Evolutionary conservation across 768 basidiomycete species (phyloP), one percentile per base, ranked within the genome.

Genomic region (Termitomyces sp.): DNA sequence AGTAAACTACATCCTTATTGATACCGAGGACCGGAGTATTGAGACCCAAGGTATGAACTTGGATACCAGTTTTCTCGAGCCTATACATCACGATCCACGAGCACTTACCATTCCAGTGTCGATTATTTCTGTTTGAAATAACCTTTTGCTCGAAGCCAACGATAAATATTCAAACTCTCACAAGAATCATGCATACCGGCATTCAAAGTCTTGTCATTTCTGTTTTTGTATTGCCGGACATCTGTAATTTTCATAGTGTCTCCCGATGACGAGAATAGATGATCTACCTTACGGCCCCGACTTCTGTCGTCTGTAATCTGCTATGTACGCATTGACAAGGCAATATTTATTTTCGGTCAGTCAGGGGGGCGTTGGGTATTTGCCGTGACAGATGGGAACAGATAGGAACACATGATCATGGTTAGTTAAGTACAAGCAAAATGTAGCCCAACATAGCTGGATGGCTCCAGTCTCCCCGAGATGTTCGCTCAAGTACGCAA

Each of bases 291-390:
- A 8, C 7, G 18, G 18, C 6, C 18, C 3, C 5, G 5, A 38
- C 5, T 16, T 50, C 20, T 33, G 2, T 26, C 26, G 26, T 26
- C 26, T 26, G 49, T 22, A 16, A 32, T 50, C 16, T 14, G 24
- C 14, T 46, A 46, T 28, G 32, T 8, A 24, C 26, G 26, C 8
- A 28, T 14, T 13, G 5, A 33, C n/a, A 20, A 7, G 30, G 13
- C 36, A n/a, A 28, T 52, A 28, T 26, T 49, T n/a, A n/a, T 26
- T 49, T n/a, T 36, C 41, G 38, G 48, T 20, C 43, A 57, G 16
- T 55, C 56, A 58, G 56, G 60, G 56, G 60, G 56, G 47, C 49
- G 56, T 20, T 35, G 16, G 36, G 44, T 52, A 14, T 35, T 46
- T 8, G 45, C 52, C 8, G 8, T 33, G 46, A 14, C 54, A 55